A percentile compares a stretch with the other conserved stretches of the same genome.
Evolutionary conservation across 371 early-diverging fungal genomes (phyloP).

Genomic region (Batkoa obscura): DNA sequence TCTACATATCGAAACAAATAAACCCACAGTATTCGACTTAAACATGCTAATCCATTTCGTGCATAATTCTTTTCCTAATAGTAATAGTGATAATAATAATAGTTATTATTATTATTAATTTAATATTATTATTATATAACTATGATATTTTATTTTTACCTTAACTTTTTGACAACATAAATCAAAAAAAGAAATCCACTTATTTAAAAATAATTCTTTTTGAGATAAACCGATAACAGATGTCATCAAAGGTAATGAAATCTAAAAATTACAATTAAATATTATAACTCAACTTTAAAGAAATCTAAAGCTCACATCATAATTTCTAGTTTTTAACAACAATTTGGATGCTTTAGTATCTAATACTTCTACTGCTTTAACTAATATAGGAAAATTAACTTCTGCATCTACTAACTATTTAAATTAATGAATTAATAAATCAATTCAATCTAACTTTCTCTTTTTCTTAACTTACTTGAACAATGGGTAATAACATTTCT

Average conservation of each 20-base stretch:
- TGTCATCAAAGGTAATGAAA: conserved; percentile 66
- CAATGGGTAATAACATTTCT: conserved; percentile 75
- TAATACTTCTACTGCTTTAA: conserved; percentile 73
- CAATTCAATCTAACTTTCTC: not conserved
- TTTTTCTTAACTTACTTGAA: conserved; percentile 30
- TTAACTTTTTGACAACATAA: conserved; percentile 57
- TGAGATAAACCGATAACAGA: conserved; percentile 76
- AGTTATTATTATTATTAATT: not conserved
- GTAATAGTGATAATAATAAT: conserved; percentile 1
- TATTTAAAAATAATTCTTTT: conserved; percentile 65
- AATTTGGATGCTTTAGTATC: conserved; percentile 78
- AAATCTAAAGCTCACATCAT: conserved; percentile 17
- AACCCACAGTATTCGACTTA: conserved; percentile 78
- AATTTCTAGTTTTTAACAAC: conserved; percentile 64
- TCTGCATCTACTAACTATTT: conserved; percentile 69
- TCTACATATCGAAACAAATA: conserved; percentile 78
- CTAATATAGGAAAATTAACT: conserved; percentile 86
- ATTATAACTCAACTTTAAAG: not conserved
- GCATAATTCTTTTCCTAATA: conserved; percentile 47
- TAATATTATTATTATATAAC: no score
- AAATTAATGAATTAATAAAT: not conserved
- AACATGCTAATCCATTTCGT: conserved; percentile 49
- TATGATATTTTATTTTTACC: conserved; percentile 17
- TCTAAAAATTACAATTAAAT: conserved; percentile 17
- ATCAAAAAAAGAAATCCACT: conserved; percentile 59